Base-by-base conservation (phyloP, 371 early-diverging fungal species). In the Lichtheimia hyalospora region DNA sequence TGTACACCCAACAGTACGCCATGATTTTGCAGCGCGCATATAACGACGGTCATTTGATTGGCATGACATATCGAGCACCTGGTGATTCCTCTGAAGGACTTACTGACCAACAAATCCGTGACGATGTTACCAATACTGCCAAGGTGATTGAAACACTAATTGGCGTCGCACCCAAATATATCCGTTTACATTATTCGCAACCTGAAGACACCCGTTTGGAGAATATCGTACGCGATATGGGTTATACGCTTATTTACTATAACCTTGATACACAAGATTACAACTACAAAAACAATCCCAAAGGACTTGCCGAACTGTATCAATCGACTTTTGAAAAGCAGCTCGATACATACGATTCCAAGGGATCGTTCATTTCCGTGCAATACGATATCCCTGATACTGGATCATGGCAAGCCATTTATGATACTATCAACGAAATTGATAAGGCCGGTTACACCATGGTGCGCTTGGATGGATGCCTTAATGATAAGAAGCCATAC, bases 331-430 rank as follows among this genome's bases (percentile, higher is more conserved):
- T 83, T 60, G 52, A 67, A 14, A 83, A 73, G 27, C 81, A 81
- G 66, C 66, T 73, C 49, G 81, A 82, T 41, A 79, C 81, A 0
- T 84, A 82, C 40, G 82, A 82, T 58, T 76, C 75, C 46, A 81
- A 81, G 62, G 84, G 78, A 3, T 77, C 79, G 0, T 81, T 80
- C 42, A 75, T 84, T 21, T 70, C 82, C 1, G 70, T 81, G 18
- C 82, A 82, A 13, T 81, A 84, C 41, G 84, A 84, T 65, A 73
- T 82, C n/a, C 84, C 84, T 1, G 69, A 74, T 34, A 83, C 85
- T 1, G 79, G 82, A 1, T 82, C 83, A 0, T 70, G 77, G 13
- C 59, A 70, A 10, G 83, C 75, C 7, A 55, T 79, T 14, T 71
- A 75, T 39, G 71, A 80, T 60, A 69, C 79, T 24, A 61, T 84